Conservation (phyloP, 2,329 filamentous ascomycete species). For the Cercospora sp. region DNA sequence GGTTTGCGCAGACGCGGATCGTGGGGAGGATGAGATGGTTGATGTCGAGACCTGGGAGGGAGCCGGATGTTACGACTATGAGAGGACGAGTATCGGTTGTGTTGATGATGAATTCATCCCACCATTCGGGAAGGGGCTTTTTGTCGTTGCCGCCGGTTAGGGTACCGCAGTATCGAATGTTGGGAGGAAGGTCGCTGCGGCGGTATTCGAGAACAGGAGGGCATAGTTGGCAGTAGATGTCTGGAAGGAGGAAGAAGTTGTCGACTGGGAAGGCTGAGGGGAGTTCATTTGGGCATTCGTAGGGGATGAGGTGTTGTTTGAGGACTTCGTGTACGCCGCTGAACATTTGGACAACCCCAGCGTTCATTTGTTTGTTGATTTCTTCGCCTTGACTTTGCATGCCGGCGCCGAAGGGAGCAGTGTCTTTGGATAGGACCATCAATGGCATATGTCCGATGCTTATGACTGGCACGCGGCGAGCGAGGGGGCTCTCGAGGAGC, state of each 20-base stretch:
- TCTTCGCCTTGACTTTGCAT: constrained; percentile 44
- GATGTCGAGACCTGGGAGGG: constrained; percentile 42
- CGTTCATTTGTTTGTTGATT: constrained; percentile 37
- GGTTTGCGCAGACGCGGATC: constrained; percentile 45
- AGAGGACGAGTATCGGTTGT: constrained; percentile 44
- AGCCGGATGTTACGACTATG: constrained; percentile 53
- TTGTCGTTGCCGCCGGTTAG: constrained; percentile 21
- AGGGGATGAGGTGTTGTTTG: constrained; percentile 6
- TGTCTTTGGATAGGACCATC: constrained; percentile 41
- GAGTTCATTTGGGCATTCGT: constrained; percentile 7
- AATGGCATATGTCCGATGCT: constrained; percentile 37
- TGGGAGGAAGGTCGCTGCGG: constrained; percentile 40
- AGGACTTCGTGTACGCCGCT: constrained; percentile 31
- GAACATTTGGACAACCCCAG: constrained; percentile 29
- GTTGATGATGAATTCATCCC: constrained; percentile 45
- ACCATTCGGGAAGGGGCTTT: constrained; percentile 49
- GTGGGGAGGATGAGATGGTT: constrained; percentile 50
- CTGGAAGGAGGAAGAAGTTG: constrained; percentile 17
- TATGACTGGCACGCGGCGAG: constrained; percentile 17
- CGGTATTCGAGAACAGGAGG: constrained; percentile 42
- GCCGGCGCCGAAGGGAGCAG: constrained; percentile 43
- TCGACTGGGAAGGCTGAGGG: constrained; percentile 17
- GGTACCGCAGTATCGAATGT: constrained; percentile 48
- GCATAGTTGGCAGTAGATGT: constrained; percentile 40
- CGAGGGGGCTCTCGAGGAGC: constrained; percentile 4